Conservation (phyloP, 768 basidiomycete genomes). For the Lyophyllum decastes region DNA sequence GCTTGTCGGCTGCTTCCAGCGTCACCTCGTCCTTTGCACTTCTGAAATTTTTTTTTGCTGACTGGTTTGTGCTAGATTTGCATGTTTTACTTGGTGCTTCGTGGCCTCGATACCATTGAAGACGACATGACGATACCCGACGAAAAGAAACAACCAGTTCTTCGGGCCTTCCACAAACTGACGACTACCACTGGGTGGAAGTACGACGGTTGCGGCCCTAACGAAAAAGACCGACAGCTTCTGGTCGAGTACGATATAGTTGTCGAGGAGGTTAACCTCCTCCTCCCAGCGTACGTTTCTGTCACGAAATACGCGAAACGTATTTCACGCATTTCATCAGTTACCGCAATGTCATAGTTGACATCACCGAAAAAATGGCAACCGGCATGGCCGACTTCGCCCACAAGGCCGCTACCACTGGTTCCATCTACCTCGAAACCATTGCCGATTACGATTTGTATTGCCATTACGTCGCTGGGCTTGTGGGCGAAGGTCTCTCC, state of each 20-base stretch:
- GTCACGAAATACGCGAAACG: neutral
- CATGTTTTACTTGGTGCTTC: slow-evolving; percentile 91
- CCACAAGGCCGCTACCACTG: slow-evolving; percentile 74
- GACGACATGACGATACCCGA: slow-evolving; percentile 97
- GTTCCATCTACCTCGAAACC: slow-evolving; percentile 69
- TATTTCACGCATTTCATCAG: slow-evolving; percentile 32
- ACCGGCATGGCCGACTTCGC: slow-evolving; percentile 96
- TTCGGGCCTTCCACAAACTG: slow-evolving; percentile 80
- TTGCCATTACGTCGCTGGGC: slow-evolving; percentile 97
- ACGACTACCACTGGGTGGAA: slow-evolving; percentile 85
- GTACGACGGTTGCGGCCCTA: slow-evolving; percentile 77
- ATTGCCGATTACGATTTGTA: slow-evolving; percentile 93
- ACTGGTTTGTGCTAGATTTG: slow-evolving; percentile 61
- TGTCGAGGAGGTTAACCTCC: slow-evolving; percentile 74
- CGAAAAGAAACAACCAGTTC: slow-evolving; percentile 79
- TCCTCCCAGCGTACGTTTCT: slow-evolving; percentile 59
- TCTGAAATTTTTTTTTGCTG: neutral
- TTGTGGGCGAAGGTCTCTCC: slow-evolving; percentile 94
- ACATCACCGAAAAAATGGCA: slow-evolving; percentile 87
- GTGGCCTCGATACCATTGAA: slow-evolving; percentile 96
- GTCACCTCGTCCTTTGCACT: neutral
- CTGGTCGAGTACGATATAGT: slow-evolving; percentile 83
- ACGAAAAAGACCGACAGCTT: slow-evolving; percentile 86
- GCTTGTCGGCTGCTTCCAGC: no score
- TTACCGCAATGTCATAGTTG: slow-evolving; percentile 78